Percentiles rank a stretch among this genome's conserved stretches.
Evolutionary conservation across 1,284 basidiomycete species (phyloP).

Genomic region (Microbotryum saponariae): DNA sequence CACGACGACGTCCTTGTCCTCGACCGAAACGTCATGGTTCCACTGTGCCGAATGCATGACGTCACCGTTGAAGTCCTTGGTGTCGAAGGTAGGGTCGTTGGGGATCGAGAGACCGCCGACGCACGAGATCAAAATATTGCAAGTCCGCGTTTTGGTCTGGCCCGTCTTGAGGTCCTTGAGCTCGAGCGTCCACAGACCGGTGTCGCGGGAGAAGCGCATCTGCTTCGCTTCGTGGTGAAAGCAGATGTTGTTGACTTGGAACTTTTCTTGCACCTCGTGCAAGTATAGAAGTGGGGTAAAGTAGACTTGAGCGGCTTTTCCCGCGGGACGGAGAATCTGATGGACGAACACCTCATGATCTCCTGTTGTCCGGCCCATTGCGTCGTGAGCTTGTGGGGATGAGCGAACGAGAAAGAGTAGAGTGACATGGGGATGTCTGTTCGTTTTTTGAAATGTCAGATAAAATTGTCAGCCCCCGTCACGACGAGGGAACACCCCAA

Average conservation of each 20-base stretch:
- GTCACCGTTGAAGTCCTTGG: slow-evolving; percentile 17
- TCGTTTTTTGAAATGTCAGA: no score
- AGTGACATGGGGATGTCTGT: no score
- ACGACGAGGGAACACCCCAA: slow-evolving; percentile 23
- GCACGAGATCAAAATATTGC: slow-evolving; percentile 30
- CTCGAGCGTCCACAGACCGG: slow-evolving; percentile 24
- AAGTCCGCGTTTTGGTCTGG: slow-evolving; percentile 15
- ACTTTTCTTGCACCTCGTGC: slow-evolving; percentile 14
- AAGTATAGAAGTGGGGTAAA: slow-evolving; percentile 10
- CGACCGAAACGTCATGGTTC: slow-evolving; percentile 12
- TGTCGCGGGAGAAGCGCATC: slow-evolving; percentile 19
- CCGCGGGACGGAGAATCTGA: no score
- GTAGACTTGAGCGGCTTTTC: no score
- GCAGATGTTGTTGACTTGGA: slow-evolving; percentile 23
- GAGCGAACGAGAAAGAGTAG: slow-evolving; percentile 5
- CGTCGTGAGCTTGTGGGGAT: slow-evolving; percentile 8
- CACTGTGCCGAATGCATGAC: slow-evolving; percentile 27
- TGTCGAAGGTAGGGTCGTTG: slow-evolving; percentile 23
- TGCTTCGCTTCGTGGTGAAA: slow-evolving; percentile 16
- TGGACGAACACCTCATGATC: slow-evolving; percentile 17
- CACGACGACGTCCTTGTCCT: slow-evolving; percentile 29
- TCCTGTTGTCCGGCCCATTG: slow-evolving; percentile 23
- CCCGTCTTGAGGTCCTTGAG: slow-evolving; percentile 21
- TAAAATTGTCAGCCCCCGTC: neutral
- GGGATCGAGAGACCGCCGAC: slow-evolving; percentile 27